Percentiles rank a stretch among this genome's conserved stretches.
phyloP scores from a whole-genome alignment of 2,329 filamentous ascomycete genomes.

The Fusarium sp. region DNA sequence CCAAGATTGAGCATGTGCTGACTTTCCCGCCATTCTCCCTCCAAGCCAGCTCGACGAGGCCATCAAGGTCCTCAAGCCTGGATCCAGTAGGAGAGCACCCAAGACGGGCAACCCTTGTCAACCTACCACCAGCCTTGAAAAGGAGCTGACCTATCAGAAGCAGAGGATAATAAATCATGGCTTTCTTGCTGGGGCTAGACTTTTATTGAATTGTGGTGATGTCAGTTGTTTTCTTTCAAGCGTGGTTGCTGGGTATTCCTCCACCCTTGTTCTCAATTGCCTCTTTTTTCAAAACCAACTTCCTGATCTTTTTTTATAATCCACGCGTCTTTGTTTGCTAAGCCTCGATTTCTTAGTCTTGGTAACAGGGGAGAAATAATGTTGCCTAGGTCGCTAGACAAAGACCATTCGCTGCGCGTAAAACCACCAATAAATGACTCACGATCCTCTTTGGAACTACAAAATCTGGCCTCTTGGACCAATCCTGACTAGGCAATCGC shows the following conservation, averaged over 20 bases:
- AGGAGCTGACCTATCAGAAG: background rate
- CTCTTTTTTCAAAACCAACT: background rate
- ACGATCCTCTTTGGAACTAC: background rate
- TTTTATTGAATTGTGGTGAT: background rate
- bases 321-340: background rate
- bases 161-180: background rate
- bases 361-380: background rate
- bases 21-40: background rate
- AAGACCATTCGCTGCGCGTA: background rate
- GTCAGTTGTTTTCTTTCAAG: background rate
- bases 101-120: background rate
- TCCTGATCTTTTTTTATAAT: background rate
- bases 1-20: background rate
- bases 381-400: background rate
- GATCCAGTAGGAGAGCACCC: background rate
- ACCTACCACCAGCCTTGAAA: background rate
- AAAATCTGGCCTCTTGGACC: background rate
- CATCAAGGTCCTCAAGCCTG: conserved; percentile 7
- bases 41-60: background rate
- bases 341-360: background rate
- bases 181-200: background rate
- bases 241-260: too few species aligned
- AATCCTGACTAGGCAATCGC: background rate
- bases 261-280: background rate
- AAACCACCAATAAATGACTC: background rate